Base-by-base conservation (phyloP, 2,329 filamentous ascomycete species). In the Calycina herbarum region DNA sequence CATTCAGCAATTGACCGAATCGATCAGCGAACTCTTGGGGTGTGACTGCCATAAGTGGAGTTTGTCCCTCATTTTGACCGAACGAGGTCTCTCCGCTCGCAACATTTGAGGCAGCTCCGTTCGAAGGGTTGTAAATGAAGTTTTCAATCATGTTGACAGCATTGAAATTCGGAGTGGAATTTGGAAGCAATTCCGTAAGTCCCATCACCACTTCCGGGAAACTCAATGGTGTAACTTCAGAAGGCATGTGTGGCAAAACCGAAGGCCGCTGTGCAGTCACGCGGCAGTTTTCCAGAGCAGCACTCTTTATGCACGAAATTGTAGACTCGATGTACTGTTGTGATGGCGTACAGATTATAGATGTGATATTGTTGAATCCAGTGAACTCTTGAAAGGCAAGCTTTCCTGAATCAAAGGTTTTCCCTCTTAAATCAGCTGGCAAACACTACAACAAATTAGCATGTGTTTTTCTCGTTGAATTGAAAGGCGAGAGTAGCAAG, bases 191-290 rank as follows among this genome's bases (percentile, higher is more conserved):
- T 17, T 59, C 65, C 2, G 71, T 66, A 2, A 71, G 31, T 10
- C 71, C 71, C 13, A 72, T 42, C 4, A 63, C 66, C 11, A 71
- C 69, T 27, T 58, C 29, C 1, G 65, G 62, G 35, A 71, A 71
- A 56, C 65, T 69, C 5, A 73, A 56, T 29, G 68, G 69, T 2
- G 70, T 73, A n/a, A 73, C 66, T 20, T 62, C 51, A 15, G 63
- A 27, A 1, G 66, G 65, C 51, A 67, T 59, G 27, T 71, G 70
- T 29, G 70, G 67, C 1, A 70, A 64, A n/a, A 57, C 10, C 15
- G 71, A 73, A 17, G 45, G 61, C n/a, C 70, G 63, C 38, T 73
- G 71, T 45, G 71, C 68, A 17, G 66, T 69, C 11, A 72, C 68
- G 2, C 65, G 29, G 56, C 71, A 73, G 15, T 24, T 31, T 54